Evolutionary conservation across 192 early-diverging fungal genomes (phyloP).

Genomic region (Umbelopsis ramanniana): DNA sequence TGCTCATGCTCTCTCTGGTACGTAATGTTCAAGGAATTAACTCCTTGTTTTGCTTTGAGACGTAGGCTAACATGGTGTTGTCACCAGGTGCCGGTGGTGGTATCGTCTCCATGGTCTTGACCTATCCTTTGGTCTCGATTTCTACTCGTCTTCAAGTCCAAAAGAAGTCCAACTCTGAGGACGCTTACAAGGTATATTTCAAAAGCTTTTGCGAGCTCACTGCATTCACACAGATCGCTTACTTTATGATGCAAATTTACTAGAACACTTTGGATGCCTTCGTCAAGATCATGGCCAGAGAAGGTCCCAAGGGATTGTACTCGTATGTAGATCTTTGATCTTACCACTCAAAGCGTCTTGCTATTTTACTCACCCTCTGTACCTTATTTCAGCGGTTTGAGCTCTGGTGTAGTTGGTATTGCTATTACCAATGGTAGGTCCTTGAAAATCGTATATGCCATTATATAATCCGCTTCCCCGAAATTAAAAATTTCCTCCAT

Average conservation of each 20-base stretch:
- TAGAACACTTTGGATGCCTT: conserved; percentile 75
- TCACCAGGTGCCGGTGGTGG: conserved; percentile 80
- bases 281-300: conserved; percentile 86
- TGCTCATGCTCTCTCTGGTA: conserved; percentile 78
- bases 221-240: too few relatives aligned
- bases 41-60: background rate
- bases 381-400: conserved; percentile 70
- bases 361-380: background rate
- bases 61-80: background rate
- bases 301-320: conserved; percentile 90
- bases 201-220: too few relatives aligned
- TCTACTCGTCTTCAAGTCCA: conserved; percentile 84
- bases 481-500: conserved; percentile 7
- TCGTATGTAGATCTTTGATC: conserved; percentile 58
- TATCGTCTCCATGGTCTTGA: conserved; percentile 90
- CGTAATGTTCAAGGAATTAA: background rate
- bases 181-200: conserved; percentile 63
- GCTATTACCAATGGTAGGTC: conserved; percentile 91
- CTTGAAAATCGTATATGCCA: background rate
- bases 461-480: background rate
- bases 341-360: background rate
- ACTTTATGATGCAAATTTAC: background rate
- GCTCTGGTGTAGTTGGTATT: conserved; percentile 95
- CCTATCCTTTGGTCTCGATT: conserved; percentile 87
- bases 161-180: conserved; percentile 57